phyloP scores from a whole-genome alignment of 2,329 filamentous ascomycete species.

The Beauveria rudraprayagi region DNA sequence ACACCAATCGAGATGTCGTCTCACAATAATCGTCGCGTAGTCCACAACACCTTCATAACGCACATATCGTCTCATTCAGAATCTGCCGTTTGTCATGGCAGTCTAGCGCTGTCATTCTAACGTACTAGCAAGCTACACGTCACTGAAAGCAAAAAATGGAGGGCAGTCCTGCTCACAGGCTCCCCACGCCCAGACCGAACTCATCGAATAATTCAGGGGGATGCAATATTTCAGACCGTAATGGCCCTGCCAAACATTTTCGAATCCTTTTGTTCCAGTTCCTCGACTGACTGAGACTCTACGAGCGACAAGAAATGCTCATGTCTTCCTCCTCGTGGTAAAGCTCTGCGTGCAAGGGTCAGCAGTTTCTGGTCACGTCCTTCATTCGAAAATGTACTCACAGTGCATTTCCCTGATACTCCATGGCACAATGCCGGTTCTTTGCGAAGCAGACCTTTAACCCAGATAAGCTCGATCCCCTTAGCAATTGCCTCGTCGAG shows the following conservation, averaged over 20 bases:
- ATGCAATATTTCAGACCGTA: conserved; percentile 26
- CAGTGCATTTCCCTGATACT: conserved; percentile 57
- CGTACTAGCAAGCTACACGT: conserved; percentile 20
- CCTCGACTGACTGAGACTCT: conserved; percentile 46
- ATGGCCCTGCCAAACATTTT: conserved; percentile 28
- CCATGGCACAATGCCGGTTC: conserved; percentile 60
- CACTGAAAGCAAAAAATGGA: conserved; percentile 29
- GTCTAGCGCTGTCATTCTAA: not conserved
- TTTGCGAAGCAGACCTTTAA: conserved; percentile 52
- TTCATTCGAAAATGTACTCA: conserved; percentile 31
- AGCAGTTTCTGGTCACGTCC: not conserved
- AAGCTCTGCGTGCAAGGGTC: conserved; percentile 22
- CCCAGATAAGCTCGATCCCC: conserved; percentile 45
- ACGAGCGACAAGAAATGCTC: conserved; percentile 52
- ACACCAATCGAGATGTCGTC: not conserved
- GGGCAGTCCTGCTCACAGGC: conserved; percentile 26
- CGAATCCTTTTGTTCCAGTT: conserved; percentile 24
- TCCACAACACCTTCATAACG: not conserved
- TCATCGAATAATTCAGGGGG: conserved; percentile 27
- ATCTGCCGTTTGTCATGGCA: not conserved
- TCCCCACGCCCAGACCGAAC: conserved; percentile 32
- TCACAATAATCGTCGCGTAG: not conserved
- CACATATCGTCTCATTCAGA: not conserved
- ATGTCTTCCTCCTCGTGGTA: not conserved
- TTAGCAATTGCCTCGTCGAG: conserved; percentile 46